Conservation (phyloP, 768 basidiomycete genomes). For the Piloderma croceum region DNA sequence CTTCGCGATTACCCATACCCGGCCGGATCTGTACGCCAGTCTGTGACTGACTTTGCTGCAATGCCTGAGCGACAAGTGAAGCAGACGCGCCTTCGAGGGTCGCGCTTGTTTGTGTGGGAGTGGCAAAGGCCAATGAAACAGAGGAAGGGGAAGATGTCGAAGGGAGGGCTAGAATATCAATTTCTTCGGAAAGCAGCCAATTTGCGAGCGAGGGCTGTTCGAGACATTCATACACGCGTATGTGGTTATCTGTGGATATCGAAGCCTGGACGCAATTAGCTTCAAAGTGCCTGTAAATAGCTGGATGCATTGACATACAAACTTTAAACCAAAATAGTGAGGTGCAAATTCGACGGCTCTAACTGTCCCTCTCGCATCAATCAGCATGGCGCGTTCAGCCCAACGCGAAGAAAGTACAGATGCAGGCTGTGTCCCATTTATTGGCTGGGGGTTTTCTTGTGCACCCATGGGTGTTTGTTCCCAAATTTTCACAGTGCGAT, state of each 20-base stretch:
- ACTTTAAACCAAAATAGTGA: slow-evolving; percentile 79
- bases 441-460: slow-evolving; percentile 19
- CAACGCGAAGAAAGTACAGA: slow-evolving; percentile 45
- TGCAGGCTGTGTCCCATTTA: slow-evolving; percentile 16
- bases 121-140: slow-evolving; percentile 50
- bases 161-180: slow-evolving; percentile 63
- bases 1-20: slow-evolving; percentile 63
- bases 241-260: slow-evolving; percentile 79
- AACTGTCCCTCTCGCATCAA: slow-evolving; percentile 83
- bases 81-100: slow-evolving; percentile 51
- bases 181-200: slow-evolving; percentile 72
- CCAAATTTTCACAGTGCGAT: slow-evolving; percentile 92
- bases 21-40: slow-evolving; percentile 25
- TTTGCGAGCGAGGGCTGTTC: slow-evolving; percentile 68
- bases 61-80: slow-evolving; percentile 57
- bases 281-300: slow-evolving; percentile 1
- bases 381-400: slow-evolving; percentile 67
- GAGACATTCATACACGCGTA: slow-evolving; percentile 88
- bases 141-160: slow-evolving; percentile 34
- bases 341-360: slow-evolving; percentile 85
- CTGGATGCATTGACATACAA: slow-evolving; percentile 46
- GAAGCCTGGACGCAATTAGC: slow-evolving; percentile 54
- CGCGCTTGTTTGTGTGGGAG: slow-evolving; percentile 61
- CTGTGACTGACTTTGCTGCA: slow-evolving; percentile 44
- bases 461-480: slow-evolving; percentile 48